Base-by-base conservation (phyloP, 805 yeast genomes). In the Saturnispora zaruensis region DNA sequence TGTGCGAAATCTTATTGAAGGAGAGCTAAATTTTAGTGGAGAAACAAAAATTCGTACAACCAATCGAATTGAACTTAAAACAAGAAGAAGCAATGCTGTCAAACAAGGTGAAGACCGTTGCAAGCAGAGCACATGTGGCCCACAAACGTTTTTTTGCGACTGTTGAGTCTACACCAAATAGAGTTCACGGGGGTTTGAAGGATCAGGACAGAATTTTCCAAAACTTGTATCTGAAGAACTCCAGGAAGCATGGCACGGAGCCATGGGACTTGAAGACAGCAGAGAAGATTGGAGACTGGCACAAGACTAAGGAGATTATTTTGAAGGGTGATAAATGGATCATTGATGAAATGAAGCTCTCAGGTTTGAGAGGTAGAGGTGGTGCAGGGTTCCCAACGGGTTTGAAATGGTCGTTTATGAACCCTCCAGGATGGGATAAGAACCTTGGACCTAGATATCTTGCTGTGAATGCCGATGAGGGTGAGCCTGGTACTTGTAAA, bases 321-420 rank as follows among this genome's bases (percentile, higher is more conserved):
- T 68, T 81, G 53, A 87, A 87, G 67, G 96, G 96, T 42, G 91
- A 87, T 67, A 77, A 79, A 53, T 87, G 96, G 96, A 87, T 87
- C 67, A 87, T 87, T 61, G 88, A 84, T 63, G 91, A 87, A 70
- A 81, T 84, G 74, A 87, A 87, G 66, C 77, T 79, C 60, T 82
- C 90, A 21, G 95, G 95, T 21, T 74, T 87, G 56, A 79, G 96
- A 65, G 96, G 96, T 52, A 80, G 96, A 68, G 96, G 96, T 52
- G 96, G 96, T 62, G 96, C 96, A 43, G 96, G 96, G 16, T 87
- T 87, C 75, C 96, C 96, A 49, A 79, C 89, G 23, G 96, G 96
- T 30, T 76, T 87, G 62, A 87, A 87, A 69, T 87, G 95, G 95
- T 84, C 93, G 23, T 87, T 87, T 65, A 87, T 87, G 96, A 87